Percentiles rank a stretch among this genome's conserved stretches.
Evolutionary conservation across 768 basidiomycete species (phyloP).

Genomic region (Royoungia palumana): DNA sequence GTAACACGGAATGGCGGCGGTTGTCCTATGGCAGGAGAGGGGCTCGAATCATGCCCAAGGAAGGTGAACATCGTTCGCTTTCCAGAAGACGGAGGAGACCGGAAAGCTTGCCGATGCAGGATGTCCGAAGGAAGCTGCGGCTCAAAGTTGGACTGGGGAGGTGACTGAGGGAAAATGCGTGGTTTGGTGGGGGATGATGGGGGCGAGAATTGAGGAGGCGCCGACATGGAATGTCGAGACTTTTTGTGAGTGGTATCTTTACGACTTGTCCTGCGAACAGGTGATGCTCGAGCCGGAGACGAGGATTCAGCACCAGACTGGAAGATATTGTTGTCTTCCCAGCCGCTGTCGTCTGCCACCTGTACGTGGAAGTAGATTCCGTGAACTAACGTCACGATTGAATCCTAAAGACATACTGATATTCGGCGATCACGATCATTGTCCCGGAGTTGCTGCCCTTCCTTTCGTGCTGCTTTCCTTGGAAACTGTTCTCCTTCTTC

Average conservation of each 20-base stretch:
- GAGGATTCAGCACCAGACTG: constrained; percentile 90
- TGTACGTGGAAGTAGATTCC: constrained; percentile 9
- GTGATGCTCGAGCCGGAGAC: constrained; percentile 67
- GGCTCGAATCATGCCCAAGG: constrained; percentile 18
- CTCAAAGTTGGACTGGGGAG: constrained; percentile 55
- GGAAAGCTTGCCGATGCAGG: constrained; percentile 26
- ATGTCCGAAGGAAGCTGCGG: constrained; percentile 46
- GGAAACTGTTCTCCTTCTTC: constrained; percentile 57
- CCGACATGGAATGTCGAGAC: constrained; percentile 69
- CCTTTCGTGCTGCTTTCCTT: constrained; percentile 60
- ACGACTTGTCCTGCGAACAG: constrained; percentile 44
- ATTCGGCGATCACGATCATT: constrained; percentile 52
- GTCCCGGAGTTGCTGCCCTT: constrained; percentile 46
- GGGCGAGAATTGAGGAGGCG: constrained; percentile 54
- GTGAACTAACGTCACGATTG: constrained; percentile 20
- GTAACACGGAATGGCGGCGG: constrained; percentile 1
- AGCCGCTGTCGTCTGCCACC: constrained; percentile 68
- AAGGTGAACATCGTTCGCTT: constrained; percentile 14
- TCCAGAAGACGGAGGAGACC: constrained; percentile 11
- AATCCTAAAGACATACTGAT: constrained; percentile 38
- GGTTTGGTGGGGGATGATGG: constrained; percentile 40
- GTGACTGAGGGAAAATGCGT: constrained; percentile 26
- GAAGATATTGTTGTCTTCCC: constrained; percentile 90
- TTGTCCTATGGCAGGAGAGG: constrained; percentile 10
- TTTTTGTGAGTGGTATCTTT: constrained; percentile 41